Evolutionary conservation across 83 land plant genomes (phyloP), one percentile per base, ranked within the genome.

Genomic region (Isoetes engelmannii): DNA sequence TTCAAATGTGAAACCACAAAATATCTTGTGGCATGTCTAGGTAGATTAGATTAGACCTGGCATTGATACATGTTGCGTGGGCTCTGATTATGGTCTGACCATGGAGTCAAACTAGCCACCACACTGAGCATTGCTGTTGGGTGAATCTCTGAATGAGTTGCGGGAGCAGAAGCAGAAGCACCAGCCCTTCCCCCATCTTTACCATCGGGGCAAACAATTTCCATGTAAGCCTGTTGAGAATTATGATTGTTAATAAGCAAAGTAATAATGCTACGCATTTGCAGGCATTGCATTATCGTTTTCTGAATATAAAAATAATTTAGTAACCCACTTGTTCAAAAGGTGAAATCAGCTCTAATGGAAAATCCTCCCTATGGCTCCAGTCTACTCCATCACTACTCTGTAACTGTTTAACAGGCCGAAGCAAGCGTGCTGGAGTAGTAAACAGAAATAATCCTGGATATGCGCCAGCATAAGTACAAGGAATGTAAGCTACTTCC

Each of bases 51-150:
- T 42, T 15, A 45, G 43, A 95, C 99, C 97, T 95, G 99, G 76
- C 97, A 95, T 70, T 95, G 99, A 69, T 95, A 95, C 99, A 91
- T 95, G 69, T 95, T 95, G 12, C 97, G 90, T 19, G 99, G 99
- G 65, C 99, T 95, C 72, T 95, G 99, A 83, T 95, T 95, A 74
- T 95, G 99, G 74, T 95, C 97, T 49, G 99, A 95, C 89, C 89
- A 95, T 45, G 99, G 99, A 44, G 97, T 95, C 5, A 95, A 87
- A 76, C 86, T 88, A 56, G 93, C 97, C 71, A 95, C 94, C 17
- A 89, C 89, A 74, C 99, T 95, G 4, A 95, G 80, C 68, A 95
- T 85, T 46, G 80, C 82, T 47, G 91, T 91, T 28, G 99, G 89
- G 71, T 87, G 82, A 13, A 85, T 74, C 70, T 95, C 97, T 68